phyloP scores from a whole-genome alignment of 129 eudicot species.

The Logfia minima region DNA sequence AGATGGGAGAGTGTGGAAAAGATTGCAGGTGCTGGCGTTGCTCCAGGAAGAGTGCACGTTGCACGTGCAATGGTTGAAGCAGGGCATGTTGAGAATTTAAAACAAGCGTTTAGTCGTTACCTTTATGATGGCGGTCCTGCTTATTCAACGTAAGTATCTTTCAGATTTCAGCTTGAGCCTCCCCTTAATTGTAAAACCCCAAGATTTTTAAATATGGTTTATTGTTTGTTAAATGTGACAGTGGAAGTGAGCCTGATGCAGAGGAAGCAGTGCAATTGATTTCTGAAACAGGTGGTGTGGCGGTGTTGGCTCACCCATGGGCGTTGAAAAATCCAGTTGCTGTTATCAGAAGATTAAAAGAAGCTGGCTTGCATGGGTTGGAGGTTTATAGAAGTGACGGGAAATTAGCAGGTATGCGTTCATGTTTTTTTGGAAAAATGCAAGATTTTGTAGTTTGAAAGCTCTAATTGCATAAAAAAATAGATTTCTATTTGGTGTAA shows the following conservation, averaged over 20 bases:
- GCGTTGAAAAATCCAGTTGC: slow-evolving; percentile 75
- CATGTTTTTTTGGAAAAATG: background rate
- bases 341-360: slow-evolving; percentile 70
- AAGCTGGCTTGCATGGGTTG: slow-evolving; percentile 85
- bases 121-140: slow-evolving; percentile 98
- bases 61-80: slow-evolving; percentile 98
- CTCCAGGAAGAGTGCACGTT: slow-evolving; percentile 93
- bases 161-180: background rate
- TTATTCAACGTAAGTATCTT: slow-evolving; percentile 63
- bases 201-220: background rate
- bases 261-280: slow-evolving; percentile 73
- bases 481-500: background rate
- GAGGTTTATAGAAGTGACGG: slow-evolving; percentile 96
- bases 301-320: slow-evolving; percentile 97
- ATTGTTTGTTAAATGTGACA: slow-evolving; percentile 19
- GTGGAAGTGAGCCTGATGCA: slow-evolving; percentile 88
- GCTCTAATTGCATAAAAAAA: no score
- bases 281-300: slow-evolving; percentile 80
- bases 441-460: background rate
- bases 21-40: slow-evolving; percentile 92
- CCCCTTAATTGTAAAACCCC: background rate
- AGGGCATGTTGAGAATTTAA: slow-evolving; percentile 86
- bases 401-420: slow-evolving; percentile 66
- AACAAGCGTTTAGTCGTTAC: slow-evolving; percentile 84
- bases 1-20: slow-evolving; percentile 76